Percentiles rank a stretch among this genome's conserved stretches.
These are phyloP conservation scores for Coemansia sp. DNA, from an alignment of 371 early-diverging fungal genomes.

Conservation along the genomic window DNA sequence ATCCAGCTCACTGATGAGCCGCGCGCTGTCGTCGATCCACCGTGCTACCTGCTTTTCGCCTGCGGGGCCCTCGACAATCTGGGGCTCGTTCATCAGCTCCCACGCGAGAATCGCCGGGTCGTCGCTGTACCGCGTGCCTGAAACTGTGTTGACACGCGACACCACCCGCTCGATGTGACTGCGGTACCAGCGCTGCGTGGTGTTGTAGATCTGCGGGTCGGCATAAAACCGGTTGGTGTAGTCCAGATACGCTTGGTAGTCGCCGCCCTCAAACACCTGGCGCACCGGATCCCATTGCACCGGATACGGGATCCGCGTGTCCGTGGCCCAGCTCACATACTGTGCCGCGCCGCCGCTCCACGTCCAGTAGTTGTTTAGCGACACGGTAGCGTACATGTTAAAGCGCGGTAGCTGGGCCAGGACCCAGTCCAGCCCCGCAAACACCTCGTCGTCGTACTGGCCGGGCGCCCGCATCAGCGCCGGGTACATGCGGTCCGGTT, in stretches of 20 bases:
- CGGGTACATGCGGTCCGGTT: slow-evolving; percentile 64
- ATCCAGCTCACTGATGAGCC: slow-evolving; percentile 33
- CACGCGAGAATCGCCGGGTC: slow-evolving; percentile 51
- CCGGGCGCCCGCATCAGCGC: slow-evolving; percentile 60
- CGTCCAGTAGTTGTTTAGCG: slow-evolving; percentile 43
- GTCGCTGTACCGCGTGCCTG: slow-evolving; percentile 33
- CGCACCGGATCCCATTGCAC: slow-evolving; percentile 31
- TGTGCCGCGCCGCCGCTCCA: slow-evolving; percentile 45
- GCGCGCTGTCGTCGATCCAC: slow-evolving; percentile 47
- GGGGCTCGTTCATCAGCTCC: slow-evolving; percentile 56
- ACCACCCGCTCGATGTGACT: slow-evolving; percentile 34
- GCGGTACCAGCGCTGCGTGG: slow-evolving; percentile 32
- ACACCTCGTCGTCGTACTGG: slow-evolving; percentile 56
- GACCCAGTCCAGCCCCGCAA: slow-evolving; percentile 47
- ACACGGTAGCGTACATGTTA: slow-evolving; percentile 33
- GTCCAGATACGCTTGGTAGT: slow-evolving; percentile 21
- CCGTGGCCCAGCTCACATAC: slow-evolving; percentile 40
- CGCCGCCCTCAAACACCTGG: slow-evolving; percentile 17
- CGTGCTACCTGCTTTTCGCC: slow-evolving; percentile 11
- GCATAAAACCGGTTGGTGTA: slow-evolving; percentile 35
- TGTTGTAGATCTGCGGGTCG: slow-evolving; percentile 10
- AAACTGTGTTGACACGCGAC: slow-evolving; percentile 29
- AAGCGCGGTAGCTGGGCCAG: slow-evolving; percentile 31
- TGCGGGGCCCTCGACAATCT: slow-evolving; percentile 9
- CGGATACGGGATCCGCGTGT: slow-evolving; percentile 34